Conservation (phyloP, 2,329 filamentous ascomycete species). For the Trichoderma harzianum region DNA sequence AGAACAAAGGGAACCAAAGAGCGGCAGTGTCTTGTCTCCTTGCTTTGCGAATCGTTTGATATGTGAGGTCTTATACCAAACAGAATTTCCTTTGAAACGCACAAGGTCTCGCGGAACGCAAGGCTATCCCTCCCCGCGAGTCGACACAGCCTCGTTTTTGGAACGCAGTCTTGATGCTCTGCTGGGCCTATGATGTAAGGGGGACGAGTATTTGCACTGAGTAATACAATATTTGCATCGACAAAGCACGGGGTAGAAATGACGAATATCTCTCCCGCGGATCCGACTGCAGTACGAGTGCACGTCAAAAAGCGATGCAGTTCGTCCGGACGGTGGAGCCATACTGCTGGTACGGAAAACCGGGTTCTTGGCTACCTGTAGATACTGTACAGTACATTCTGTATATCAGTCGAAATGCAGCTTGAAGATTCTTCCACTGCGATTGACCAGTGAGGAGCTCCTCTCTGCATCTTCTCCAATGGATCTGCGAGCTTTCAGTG, state of each 20-base stretch:
- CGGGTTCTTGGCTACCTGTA: neutral
- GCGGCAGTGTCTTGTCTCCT: neutral
- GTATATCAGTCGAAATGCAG: neutral
- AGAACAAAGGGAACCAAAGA: neutral
- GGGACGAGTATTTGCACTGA: neutral
- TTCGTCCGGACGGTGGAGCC: neutral
- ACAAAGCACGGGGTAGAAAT: neutral
- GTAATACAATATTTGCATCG: neutral
- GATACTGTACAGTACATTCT: neutral
- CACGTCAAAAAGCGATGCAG: neutral
- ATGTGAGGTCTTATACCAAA: neutral
- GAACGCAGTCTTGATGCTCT: neutral
- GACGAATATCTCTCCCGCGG: neutral
- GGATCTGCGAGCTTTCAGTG: neutral
- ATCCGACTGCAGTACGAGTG: neutral
- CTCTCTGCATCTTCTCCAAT: neutral
- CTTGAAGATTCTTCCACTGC: neutral
- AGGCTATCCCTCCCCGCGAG: neutral
- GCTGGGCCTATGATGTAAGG: neutral
- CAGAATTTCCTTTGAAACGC: slow-evolving; percentile 1
- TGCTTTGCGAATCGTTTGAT: neutral
- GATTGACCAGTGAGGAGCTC: neutral
- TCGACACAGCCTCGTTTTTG: neutral
- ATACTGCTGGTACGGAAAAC: neutral
- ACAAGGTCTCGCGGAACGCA: neutral